Evolutionary conservation across 2,329 filamentous ascomycete genomes (phyloP), one percentile per base, ranked within the genome.

Genomic region (Penicillium frequentans): DNA sequence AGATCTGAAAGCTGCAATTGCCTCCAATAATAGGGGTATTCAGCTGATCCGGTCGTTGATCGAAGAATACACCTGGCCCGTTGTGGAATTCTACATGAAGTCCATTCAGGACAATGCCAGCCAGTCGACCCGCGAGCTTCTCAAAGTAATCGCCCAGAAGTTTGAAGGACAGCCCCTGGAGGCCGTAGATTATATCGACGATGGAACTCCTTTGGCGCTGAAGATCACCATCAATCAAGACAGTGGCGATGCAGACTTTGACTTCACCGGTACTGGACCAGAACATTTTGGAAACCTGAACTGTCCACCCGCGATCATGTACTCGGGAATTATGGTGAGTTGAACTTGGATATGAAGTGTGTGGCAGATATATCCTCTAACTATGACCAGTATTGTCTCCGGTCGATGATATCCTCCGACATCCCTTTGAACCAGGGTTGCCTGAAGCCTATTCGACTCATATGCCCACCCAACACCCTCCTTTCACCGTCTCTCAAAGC

Each of bases 341-440:
- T 14, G 7, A 26, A n/a, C 7, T n/a, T 7, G 23, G n/a, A 33
- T n/a, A 51, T n/a, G 10, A 13, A 23, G 21, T 29, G 5, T n/a
- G 24, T n/a, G 13, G 6, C 3, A 10, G n/a, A 39, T 2, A 19
- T 8, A 11, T 8, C 5, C 11, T n/a, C 44, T 47, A 13, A 47
- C 11, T 3, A 47, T 4, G 14, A 3, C 3, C n/a, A 47, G 44
- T 58, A 58, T 45, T 45, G 37, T 65, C 79, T 93, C 5, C 86
- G 90, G 52, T 89, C 85, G 62, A 79, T 93, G n/a, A 90, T 93
- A 63, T 85, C 82, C 6, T 84, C 89, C 64, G 88, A 91, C 60
- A 92, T 93, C 13, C 90, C 90, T 0, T 81, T 93, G 7, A 93
- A 93, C 74, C 89, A 93, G 76, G 90, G 90, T 60, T 93, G 90